phyloP scores from a whole-genome alignment of 1,284 basidiomycete species.

The Malassezia restricta region DNA sequence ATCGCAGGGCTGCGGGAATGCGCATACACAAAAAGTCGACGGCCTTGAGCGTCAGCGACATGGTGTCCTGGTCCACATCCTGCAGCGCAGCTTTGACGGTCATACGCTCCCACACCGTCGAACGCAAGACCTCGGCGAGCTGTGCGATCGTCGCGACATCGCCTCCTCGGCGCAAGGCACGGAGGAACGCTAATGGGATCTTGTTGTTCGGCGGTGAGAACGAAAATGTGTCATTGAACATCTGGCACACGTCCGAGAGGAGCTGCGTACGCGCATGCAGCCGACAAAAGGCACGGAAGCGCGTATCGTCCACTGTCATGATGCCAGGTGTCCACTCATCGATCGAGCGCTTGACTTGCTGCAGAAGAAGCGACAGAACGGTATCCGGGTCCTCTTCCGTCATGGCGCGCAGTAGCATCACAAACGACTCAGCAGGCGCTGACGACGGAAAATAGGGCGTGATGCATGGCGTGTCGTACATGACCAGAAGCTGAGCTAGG shows the following conservation, averaged over 20 bases:
- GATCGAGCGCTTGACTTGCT: constrained; percentile 58
- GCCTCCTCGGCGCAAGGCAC: constrained; percentile 58
- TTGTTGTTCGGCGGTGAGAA: constrained; percentile 63
- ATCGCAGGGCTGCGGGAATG: constrained; percentile 63
- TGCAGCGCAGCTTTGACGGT: constrained; percentile 53
- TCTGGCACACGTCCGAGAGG: constrained; percentile 75
- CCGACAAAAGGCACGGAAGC: constrained; percentile 65
- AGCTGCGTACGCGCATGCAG: constrained; percentile 69
- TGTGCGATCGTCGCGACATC: constrained; percentile 45
- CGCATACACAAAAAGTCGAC: constrained; percentile 69
- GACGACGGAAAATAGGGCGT: constrained; percentile 80
- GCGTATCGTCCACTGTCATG: neutral
- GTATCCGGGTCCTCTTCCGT: constrained; percentile 70
- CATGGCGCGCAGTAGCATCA: constrained; percentile 76
- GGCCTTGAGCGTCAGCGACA: constrained; percentile 16
- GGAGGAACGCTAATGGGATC: constrained; percentile 62
- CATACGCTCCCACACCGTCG: constrained; percentile 73
- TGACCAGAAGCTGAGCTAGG: constrained; percentile 60
- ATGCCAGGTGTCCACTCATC: constrained; percentile 1
- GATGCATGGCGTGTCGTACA: constrained; percentile 72
- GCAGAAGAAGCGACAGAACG: constrained; percentile 61
- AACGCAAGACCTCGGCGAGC: constrained; percentile 71
- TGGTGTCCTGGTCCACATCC: constrained; percentile 8
- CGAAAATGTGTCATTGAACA: constrained; percentile 72
- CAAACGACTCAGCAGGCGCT: constrained; percentile 66